These are phyloP conservation scores for Podospora pseudopauciseta DNA, from an alignment of 495 filamentous ascomycete genomes.

Conservation along the genomic window DNA sequence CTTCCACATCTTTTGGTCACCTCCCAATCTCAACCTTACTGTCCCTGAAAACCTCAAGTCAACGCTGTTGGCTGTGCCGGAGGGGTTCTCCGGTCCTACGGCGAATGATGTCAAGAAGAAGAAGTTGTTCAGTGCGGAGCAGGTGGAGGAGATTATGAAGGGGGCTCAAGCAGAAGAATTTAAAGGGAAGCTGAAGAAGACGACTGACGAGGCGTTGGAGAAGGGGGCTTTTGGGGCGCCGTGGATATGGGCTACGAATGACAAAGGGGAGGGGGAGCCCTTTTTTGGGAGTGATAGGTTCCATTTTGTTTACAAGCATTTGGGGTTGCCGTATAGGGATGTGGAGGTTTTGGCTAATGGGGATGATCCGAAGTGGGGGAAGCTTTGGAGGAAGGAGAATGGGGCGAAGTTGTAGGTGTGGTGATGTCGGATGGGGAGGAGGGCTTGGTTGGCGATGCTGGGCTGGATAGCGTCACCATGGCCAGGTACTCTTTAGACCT, in stretches of 20 bases:
- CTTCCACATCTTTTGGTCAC: slow-evolving; percentile 41
- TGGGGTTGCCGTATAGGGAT: slow-evolving; percentile 38
- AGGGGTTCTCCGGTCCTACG: neutral
- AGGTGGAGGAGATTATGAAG: slow-evolving; percentile 50
- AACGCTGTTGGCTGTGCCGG: slow-evolving; percentile 25
- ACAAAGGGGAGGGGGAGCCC: slow-evolving; percentile 54
- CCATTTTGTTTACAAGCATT: slow-evolving; percentile 39
- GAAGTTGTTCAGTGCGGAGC: slow-evolving; percentile 29
- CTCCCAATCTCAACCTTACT: slow-evolving; percentile 35
- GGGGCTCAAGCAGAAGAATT: slow-evolving; percentile 46
- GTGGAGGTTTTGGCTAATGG: slow-evolving; percentile 30
- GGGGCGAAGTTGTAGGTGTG: slow-evolving; percentile 4
- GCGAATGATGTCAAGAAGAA: neutral
- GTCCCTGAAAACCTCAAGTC: slow-evolving; percentile 20
- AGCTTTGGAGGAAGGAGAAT: neutral
- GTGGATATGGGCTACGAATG: slow-evolving; percentile 70
- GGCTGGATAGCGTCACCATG: no score
- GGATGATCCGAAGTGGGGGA: neutral
- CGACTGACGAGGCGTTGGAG: slow-evolving; percentile 58
- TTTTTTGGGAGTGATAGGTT: slow-evolving; percentile 76
- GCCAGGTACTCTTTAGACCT: no score
- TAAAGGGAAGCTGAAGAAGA: slow-evolving; percentile 56
- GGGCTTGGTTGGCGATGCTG: no score
- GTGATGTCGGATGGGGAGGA: neutral
- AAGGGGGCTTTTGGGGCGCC: slow-evolving; percentile 70